Evolutionary conservation across 2,329 filamentous ascomycete genomes (phyloP).

Genomic region (Coniochaeta hoffmannii): DNA sequence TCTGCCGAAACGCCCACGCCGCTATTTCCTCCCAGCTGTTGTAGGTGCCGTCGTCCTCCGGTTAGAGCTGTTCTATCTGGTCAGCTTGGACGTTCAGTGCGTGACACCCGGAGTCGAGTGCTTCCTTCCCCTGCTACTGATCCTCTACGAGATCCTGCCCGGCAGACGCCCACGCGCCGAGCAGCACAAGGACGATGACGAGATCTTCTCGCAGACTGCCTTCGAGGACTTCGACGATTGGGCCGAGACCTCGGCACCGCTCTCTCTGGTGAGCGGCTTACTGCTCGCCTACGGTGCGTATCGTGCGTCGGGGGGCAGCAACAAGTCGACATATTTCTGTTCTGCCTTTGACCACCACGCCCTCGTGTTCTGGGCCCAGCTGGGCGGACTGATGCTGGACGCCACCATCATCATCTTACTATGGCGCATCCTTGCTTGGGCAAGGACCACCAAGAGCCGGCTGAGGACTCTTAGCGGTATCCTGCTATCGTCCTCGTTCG

Average conservation of each 20-base stretch:
- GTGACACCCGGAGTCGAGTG: constrained; percentile 41
- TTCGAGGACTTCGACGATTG: constrained; percentile 41
- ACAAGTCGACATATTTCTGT: constrained; percentile 45
- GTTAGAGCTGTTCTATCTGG: constrained; percentile 38
- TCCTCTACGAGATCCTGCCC: constrained; percentile 36
- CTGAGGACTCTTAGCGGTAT: constrained; percentile 37
- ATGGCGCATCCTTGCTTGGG: constrained; percentile 46
- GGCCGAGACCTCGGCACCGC: constrained; percentile 33
- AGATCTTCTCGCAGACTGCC: constrained; percentile 33
- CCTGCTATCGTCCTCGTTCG: constrained; percentile 31
- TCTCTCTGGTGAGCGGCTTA: constrained; percentile 26
- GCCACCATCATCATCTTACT: constrained; percentile 35
- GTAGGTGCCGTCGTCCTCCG: constrained; percentile 37
- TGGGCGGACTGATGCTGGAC: constrained; percentile 37
- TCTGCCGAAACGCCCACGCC: constrained; percentile 37
- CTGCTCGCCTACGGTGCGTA: constrained; percentile 37
- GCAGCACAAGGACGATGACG: constrained; percentile 35
- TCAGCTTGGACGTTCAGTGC: constrained; percentile 42
- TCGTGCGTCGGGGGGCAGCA: constrained; percentile 27
- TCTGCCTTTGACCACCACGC: constrained; percentile 32
- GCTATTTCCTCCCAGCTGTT: constrained; percentile 36
- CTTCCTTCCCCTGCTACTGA: constrained; percentile 37
- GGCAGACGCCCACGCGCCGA: constrained; percentile 20
- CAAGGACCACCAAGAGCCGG: constrained; percentile 37
- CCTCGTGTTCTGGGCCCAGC: constrained; percentile 32